Evolutionary conservation across 2,329 filamentous ascomycete genomes (phyloP).

Genomic region (Microascus cirrosus): DNA sequence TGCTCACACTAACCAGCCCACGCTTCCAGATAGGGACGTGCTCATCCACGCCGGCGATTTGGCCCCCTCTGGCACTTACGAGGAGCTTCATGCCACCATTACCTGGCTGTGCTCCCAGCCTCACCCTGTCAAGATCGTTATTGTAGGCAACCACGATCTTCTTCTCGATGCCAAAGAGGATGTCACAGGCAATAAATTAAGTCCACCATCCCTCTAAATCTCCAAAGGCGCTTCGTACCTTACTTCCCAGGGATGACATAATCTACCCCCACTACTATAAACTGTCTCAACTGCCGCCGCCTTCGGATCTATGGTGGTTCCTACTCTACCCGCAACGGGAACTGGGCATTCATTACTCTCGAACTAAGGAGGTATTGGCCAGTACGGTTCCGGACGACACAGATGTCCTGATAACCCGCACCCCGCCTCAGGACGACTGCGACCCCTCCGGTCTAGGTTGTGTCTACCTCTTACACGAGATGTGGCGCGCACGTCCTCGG

Average conservation of each 20-base stretch:
- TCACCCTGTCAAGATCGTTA: constrained; percentile 68
- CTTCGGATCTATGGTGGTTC: constrained; percentile 72
- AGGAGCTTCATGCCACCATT: not conserved
- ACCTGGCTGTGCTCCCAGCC: constrained; percentile 45
- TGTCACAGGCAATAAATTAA: constrained; percentile 31
- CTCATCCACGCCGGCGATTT: constrained; percentile 87
- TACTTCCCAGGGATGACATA: constrained; percentile 40
- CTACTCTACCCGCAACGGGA: constrained; percentile 68
- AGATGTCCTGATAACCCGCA: constrained; percentile 74
- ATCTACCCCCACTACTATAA: constrained; percentile 58
- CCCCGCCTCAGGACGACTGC: constrained; percentile 63
- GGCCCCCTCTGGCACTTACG: constrained; percentile 29
- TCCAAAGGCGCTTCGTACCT: not conserved
- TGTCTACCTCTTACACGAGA: constrained; percentile 56
- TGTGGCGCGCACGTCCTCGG: constrained; percentile 62
- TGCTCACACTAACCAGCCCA: constrained; percentile 53
- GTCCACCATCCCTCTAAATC: constrained; percentile 28
- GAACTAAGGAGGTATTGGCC: constrained; percentile 45
- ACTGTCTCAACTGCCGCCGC: constrained; percentile 44
- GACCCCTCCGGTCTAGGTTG: constrained; percentile 55
- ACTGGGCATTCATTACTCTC: constrained; percentile 44
- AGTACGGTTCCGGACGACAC: constrained; percentile 59
- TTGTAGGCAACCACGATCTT: constrained; percentile 83
- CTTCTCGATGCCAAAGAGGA: constrained; percentile 54
- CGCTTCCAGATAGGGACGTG: constrained; percentile 65